These are phyloP conservation scores for Medakamo hakoo DNA, from an alignment of 139 green algal genomes.

Conservation along the genomic window DNA sequence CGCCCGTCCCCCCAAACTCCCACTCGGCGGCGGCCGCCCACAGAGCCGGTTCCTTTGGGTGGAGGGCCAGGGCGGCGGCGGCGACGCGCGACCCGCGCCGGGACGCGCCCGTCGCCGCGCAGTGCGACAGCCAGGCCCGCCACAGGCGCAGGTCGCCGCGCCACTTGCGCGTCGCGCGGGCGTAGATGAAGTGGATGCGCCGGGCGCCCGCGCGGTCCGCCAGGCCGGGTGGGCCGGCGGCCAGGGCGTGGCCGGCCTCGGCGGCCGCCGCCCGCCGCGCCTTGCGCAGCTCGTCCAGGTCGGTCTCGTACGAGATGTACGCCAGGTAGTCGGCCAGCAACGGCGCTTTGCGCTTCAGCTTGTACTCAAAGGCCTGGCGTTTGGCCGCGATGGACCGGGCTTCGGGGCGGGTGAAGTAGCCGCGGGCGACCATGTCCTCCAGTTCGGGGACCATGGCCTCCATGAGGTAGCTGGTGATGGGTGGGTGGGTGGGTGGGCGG, in stretches of 20 bases:
- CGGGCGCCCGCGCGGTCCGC: slow-evolving; percentile 48
- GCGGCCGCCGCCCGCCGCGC: slow-evolving; percentile 19
- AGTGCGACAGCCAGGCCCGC: slow-evolving; percentile 67
- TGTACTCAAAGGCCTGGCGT: slow-evolving; percentile 75
- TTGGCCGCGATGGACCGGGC: slow-evolving; percentile 44
- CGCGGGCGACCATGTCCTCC: slow-evolving; percentile 66
- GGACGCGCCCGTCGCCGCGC: slow-evolving; percentile 32
- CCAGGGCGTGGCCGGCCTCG: slow-evolving; percentile 32
- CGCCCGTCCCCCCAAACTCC: no score
- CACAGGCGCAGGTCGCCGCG: slow-evolving; percentile 70
- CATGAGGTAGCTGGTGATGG: slow-evolving; percentile 51
- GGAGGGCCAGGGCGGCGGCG: slow-evolving; percentile 65
- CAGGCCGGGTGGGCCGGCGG: no score
- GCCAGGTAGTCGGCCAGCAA: slow-evolving; percentile 62
- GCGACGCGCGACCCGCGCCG: slow-evolving; percentile 49
- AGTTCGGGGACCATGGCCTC: slow-evolving; percentile 92
- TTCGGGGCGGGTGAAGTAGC: slow-evolving; percentile 70
- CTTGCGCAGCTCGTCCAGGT: slow-evolving; percentile 57
- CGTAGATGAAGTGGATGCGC: slow-evolving; percentile 79
- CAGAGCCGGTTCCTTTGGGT: slow-evolving; percentile 54
- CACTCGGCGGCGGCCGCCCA: slow-evolving; percentile 79
- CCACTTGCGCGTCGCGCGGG: slow-evolving; percentile 74
- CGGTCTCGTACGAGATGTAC: slow-evolving; percentile 63
- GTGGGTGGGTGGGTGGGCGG: background rate
- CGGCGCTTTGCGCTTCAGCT: slow-evolving; percentile 51